These are phyloP conservation scores for Calocybe cyanea DNA, from an alignment of 768 basidiomycete genomes.

Conservation along the genomic window DNA sequence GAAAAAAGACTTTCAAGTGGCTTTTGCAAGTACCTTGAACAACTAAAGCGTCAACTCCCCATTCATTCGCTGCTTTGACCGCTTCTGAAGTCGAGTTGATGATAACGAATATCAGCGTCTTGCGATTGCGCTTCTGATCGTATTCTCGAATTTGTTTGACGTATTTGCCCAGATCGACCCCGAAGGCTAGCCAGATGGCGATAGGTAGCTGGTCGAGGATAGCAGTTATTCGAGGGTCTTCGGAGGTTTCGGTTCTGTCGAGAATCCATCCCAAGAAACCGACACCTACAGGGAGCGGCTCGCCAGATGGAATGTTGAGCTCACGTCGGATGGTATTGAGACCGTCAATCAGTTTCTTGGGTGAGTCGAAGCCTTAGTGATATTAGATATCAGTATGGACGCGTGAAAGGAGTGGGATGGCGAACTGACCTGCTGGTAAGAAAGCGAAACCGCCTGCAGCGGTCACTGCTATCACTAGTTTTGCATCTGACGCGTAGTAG, in stretches of 20 bases:
- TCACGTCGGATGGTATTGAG: constrained; percentile 28
- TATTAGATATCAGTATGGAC: not conserved
- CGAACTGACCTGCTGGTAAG: constrained; percentile 43
- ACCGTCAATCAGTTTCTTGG: constrained; percentile 34
- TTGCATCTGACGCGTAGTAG: constrained; percentile 37
- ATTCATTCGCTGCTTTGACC: constrained; percentile 39
- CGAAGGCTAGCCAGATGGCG: constrained; percentile 64
- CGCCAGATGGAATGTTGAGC: constrained; percentile 16
- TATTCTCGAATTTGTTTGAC: constrained; percentile 42
- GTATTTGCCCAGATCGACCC: constrained; percentile 46
- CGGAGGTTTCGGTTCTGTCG: constrained; percentile 34
- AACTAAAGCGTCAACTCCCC: constrained; percentile 59
- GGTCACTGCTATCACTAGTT: constrained; percentile 41
- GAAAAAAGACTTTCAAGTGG: not conserved
- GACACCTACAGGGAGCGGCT: constrained; percentile 49
- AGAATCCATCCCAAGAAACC: constrained; percentile 59
- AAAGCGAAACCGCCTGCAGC: constrained; percentile 58
- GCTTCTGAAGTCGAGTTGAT: constrained; percentile 49
- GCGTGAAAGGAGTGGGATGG: not conserved
- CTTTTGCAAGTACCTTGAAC: constrained; percentile 57
- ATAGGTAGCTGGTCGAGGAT: constrained; percentile 43
- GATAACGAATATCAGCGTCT: constrained; percentile 50
- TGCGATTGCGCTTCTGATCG: constrained; percentile 32
- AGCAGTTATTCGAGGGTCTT: constrained; percentile 33
- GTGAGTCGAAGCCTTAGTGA: constrained; percentile 33